A percentile compares a stretch with the other conserved stretches of the same genome.
Evolutionary conservation across 1,284 basidiomycete genomes (phyloP).

Genomic region (Cutaneotrichosporon cavernicola): DNA sequence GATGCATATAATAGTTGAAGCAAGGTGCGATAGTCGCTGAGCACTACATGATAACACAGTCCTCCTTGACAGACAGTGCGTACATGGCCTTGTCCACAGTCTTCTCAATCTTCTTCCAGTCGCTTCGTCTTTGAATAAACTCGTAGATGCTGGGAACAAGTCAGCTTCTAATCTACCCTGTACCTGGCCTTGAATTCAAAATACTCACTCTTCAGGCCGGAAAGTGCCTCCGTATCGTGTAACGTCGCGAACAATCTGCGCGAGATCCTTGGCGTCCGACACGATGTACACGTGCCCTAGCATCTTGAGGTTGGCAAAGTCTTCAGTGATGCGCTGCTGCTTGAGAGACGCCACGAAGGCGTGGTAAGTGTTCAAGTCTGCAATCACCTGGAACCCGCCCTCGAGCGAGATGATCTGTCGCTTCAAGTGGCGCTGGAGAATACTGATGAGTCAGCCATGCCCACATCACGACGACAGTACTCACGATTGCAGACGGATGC

Average conservation of each 20-base stretch:
- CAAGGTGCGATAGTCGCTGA: background rate
- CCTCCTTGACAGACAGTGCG: conserved; percentile 85
- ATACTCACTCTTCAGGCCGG: conserved; percentile 75
- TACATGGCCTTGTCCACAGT: conserved; percentile 81
- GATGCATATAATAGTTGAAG: background rate
- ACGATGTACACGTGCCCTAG: conserved; percentile 89
- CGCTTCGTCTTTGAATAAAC: conserved; percentile 84
- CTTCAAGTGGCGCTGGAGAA: conserved; percentile 94
- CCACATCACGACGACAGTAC: conserved; percentile 31
- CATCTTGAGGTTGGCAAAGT: conserved; percentile 94
- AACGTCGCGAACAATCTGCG: conserved; percentile 90
- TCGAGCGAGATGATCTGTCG: conserved; percentile 89
- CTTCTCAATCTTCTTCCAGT: conserved; percentile 97
- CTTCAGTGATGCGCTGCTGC: conserved; percentile 65
- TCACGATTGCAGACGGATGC: conserved; percentile 83
- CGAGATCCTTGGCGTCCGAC: conserved; percentile 83
- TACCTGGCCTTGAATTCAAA: background rate
- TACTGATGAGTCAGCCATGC: conserved; percentile 56
- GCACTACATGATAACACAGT: conserved; percentile 64
- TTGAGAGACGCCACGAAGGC: conserved; percentile 80
- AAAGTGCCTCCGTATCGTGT: conserved; percentile 90
- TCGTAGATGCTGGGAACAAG: conserved; percentile 70
- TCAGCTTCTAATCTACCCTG: background rate
- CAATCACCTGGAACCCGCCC: conserved; percentile 93
- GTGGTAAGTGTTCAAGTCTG: conserved; percentile 91